Evolutionary conservation across 768 basidiomycete genomes (phyloP).

Genomic region (Baorangia bicolor): DNA sequence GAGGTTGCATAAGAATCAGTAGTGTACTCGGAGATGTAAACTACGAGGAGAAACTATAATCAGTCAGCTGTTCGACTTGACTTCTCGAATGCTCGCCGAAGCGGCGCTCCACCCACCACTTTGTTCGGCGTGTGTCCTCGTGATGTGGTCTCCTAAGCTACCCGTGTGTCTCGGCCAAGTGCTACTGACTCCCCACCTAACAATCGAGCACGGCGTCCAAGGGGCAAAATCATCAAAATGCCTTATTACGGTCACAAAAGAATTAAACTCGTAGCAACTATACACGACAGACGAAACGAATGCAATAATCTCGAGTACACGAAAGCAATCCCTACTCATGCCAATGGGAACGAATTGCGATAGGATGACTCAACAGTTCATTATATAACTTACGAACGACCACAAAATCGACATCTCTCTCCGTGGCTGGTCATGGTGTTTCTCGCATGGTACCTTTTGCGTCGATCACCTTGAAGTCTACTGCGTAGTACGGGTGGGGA

Average conservation of each 20-base stretch:
- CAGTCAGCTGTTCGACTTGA: too few species aligned
- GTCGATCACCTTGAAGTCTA: slow-evolving; percentile 43
- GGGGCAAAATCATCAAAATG: too few species aligned
- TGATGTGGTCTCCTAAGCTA: too few species aligned
- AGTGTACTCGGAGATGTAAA: too few species aligned
- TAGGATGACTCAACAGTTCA: neutral
- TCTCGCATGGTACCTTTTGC: slow-evolving; percentile 23
- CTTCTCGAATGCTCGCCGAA: too few species aligned
- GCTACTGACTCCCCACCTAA: too few species aligned
- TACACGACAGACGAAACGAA: neutral
- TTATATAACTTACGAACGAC: neutral
- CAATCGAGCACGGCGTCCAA: too few species aligned
- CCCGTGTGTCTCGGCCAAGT: too few species aligned
- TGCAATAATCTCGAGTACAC: neutral
- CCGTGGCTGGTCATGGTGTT: neutral
- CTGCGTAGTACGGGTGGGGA: slow-evolving; percentile 51
- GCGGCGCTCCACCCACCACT: too few species aligned
- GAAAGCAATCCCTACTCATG: neutral
- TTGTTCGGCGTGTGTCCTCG: too few species aligned
- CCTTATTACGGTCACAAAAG: neutral
- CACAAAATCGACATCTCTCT: neutral
- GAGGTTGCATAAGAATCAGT: too few species aligned
- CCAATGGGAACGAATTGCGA: neutral
- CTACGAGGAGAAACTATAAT: too few species aligned
- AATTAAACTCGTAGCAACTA: neutral